phyloP scores from a whole-genome alignment of 208 protist genomes.

The Leishmania gerbilli region DNA sequence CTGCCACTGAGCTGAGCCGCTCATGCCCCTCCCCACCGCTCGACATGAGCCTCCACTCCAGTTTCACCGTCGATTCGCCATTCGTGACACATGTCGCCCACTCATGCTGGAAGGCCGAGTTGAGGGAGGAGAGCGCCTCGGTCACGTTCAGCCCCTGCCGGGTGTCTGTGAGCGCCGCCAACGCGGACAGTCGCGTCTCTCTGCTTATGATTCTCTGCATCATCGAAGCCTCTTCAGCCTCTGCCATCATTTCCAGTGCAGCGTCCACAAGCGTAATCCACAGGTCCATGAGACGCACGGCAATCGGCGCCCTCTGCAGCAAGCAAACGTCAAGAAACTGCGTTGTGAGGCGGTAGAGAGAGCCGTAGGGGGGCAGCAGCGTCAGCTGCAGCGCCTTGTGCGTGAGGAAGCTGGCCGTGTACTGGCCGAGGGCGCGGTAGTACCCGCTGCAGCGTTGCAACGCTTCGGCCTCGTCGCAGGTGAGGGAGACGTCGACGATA shows the following conservation, averaged over 20 bases:
- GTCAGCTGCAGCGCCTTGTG: slow-evolving; percentile 86
- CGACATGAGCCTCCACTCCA: slow-evolving; percentile 23
- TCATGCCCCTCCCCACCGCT: slow-evolving; percentile 3
- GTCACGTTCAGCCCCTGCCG: slow-evolving; percentile 25
- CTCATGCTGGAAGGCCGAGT: slow-evolving; percentile 54
- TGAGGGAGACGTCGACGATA: slow-evolving; percentile 13
- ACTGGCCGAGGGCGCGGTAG: slow-evolving; percentile 56
- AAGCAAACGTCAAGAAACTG: slow-evolving; percentile 74
- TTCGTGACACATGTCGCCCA: slow-evolving; percentile 49
- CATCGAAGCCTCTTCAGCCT: slow-evolving; percentile 22
- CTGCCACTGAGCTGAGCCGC: background rate
- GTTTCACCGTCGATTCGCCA: slow-evolving; percentile 36
- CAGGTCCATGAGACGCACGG: slow-evolving; percentile 45
- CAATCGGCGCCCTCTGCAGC: slow-evolving; percentile 56
- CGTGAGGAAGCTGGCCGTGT: slow-evolving; percentile 62
- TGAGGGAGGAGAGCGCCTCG: slow-evolving; percentile 35
- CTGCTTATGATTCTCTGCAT: slow-evolving; percentile 10
- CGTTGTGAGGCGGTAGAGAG: slow-evolving; percentile 51
- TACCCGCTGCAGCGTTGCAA: slow-evolving; percentile 63
- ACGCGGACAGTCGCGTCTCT: background rate
- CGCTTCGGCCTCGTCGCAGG: slow-evolving; percentile 30
- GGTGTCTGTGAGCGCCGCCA: slow-evolving; percentile 19
- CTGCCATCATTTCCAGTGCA: slow-evolving; percentile 27
- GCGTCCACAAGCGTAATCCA: slow-evolving; percentile 42
- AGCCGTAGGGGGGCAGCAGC: slow-evolving; percentile 72